These are phyloP conservation scores for Neurospora intermedia DNA, from an alignment of 495 filamentous ascomycete species.

Conservation along the genomic window DNA sequence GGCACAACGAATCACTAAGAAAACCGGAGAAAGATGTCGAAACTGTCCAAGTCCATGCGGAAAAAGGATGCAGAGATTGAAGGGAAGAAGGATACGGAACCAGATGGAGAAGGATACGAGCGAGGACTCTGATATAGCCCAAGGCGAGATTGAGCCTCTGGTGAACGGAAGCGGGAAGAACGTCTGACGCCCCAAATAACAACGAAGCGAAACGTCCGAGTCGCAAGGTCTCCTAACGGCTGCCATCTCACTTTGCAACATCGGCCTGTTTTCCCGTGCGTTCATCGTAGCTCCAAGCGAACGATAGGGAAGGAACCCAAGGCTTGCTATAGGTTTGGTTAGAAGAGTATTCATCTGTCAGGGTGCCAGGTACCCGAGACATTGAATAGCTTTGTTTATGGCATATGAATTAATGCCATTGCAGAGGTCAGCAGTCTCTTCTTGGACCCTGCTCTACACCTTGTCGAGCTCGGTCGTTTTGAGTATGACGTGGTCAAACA, in stretches of 20 bases:
- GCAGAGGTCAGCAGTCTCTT: background rate
- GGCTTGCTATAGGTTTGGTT: background rate
- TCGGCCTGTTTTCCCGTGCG: background rate
- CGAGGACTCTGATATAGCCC: background rate
- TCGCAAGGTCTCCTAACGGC: background rate
- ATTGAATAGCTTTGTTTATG: background rate
- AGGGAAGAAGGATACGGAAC: background rate
- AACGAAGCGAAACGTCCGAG: background rate
- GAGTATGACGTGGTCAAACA: background rate
- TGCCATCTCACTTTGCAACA: background rate
- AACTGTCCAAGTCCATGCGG: background rate
- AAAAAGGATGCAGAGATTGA: background rate
- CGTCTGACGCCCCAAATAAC: background rate
- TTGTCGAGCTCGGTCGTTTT: background rate
- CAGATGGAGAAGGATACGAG: background rate
- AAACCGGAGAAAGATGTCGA: background rate
- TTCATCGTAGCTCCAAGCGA: background rate
- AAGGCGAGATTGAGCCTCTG: background rate
- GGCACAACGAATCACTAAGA: background rate
- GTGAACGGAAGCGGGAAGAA: background rate
- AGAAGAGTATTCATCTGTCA: background rate
- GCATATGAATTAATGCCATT: background rate
- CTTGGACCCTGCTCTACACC: background rate
- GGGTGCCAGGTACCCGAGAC: background rate
- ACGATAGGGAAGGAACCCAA: background rate